Base-by-base conservation (phyloP, 805 yeast genomes). In the Kazachstania africana region DNA sequence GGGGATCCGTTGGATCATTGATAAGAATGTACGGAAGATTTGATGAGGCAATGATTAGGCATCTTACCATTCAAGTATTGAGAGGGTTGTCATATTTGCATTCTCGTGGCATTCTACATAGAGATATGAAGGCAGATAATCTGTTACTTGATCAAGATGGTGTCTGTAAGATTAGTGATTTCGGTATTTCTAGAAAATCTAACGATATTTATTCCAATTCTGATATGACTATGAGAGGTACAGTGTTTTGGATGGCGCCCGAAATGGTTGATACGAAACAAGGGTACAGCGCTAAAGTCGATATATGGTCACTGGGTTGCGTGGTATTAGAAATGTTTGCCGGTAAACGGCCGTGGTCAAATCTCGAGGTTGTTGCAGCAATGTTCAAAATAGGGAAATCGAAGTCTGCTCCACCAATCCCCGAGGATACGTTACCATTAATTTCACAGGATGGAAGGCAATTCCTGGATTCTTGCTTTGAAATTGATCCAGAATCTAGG, bases 221-320 rank as follows among this genome's bases (percentile, higher is more conserved):
- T 4, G 95, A 84, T 34, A 82, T 87, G 94, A 87, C 96, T 9
- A 84, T 83, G 94, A 95, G 93, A 57, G 99, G 99, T 16, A 87
- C 98, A 0, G 84, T 93, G 1, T 91, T 87, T 55, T 91, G 98
- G 98, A 91, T 91, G 98, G 99, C 99, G 1, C 99, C 99, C 0
- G 99, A 91, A 51, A 95, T 93, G 41, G 85, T 91, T 31, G 88
- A 85, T 51, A 84, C 83, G 36, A 76, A 76, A 41, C 91, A 79
- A 51, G 98, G 98, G 1, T 91, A 91, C 53, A 83, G 94, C 62
- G 98, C 98, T 14, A 91, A 91, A 57, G 85, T 91, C 16, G 99
- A 91, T 57, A 87, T 91, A 24, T 91, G 99, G 99, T 87, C 97
- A 1, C 57, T 88, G 16, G 99, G 99, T 1, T 91, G 99, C 62